Conservation (phyloP, 257 asterid species). For the Capsicum chinense region DNA sequence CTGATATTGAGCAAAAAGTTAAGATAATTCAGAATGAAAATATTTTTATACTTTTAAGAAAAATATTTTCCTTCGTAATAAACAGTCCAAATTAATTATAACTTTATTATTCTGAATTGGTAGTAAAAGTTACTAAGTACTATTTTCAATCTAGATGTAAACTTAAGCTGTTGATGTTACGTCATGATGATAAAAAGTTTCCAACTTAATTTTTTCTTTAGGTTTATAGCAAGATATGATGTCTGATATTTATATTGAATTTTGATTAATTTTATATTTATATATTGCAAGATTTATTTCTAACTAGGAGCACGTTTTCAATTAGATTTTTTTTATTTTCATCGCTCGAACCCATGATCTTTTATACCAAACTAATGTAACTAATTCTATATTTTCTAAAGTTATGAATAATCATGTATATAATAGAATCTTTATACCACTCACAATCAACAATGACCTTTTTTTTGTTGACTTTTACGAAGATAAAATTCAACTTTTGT, state of each 20-base stretch:
- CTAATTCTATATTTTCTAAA: background rate
- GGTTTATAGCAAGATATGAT: background rate
- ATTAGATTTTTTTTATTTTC: background rate
- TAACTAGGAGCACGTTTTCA: rapidly evolving
- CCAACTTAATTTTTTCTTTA: background rate
- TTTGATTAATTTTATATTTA: background rate
- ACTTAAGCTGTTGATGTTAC: background rate
- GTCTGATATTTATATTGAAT: background rate
- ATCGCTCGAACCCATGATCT: background rate
- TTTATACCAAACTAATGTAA: background rate
- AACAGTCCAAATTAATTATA: background rate
- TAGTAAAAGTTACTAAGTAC: background rate
- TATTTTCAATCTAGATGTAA: background rate
- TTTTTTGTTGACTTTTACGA: background rate
- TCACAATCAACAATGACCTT: background rate
- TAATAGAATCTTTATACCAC: background rate
- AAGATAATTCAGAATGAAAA: too few relatives aligned
- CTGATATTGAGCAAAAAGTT: background rate
- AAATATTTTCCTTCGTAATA: too few relatives aligned
- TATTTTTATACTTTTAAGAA: too few relatives aligned
- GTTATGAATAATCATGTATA: background rate
- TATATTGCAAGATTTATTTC: background rate
- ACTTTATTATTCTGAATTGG: background rate
- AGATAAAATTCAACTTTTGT: background rate
- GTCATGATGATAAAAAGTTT: background rate